Evolutionary conservation across 768 basidiomycete species (phyloP).

Genomic region (Serendipita vermifera): DNA sequence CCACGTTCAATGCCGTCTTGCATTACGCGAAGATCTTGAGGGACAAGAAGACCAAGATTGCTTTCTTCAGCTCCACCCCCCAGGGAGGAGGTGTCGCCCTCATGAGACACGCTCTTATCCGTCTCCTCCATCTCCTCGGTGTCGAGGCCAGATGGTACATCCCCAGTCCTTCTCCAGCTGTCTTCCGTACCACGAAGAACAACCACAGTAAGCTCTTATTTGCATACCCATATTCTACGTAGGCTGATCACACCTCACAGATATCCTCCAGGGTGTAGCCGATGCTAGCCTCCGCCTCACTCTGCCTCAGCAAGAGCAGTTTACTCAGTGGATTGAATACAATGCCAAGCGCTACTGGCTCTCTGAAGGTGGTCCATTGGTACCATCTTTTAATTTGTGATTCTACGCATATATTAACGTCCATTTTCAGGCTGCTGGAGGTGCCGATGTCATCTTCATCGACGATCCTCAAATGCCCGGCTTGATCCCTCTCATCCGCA

Average conservation of each 20-base stretch:
- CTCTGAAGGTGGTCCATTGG: slow-evolving; percentile 65
- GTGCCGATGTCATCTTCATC: slow-evolving; percentile 81
- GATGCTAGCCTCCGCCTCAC: slow-evolving; percentile 63
- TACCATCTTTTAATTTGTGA: neutral
- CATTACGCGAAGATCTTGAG: slow-evolving; percentile 56
- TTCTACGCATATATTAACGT: too few relatives aligned
- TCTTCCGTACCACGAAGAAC: slow-evolving; percentile 84
- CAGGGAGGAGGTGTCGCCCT: slow-evolving; percentile 96
- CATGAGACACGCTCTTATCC: slow-evolving; percentile 88
- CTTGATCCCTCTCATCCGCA: slow-evolving; percentile 83
- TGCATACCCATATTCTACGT: slow-evolving; percentile 18
- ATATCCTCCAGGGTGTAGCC: slow-evolving; percentile 72
- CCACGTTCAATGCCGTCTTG: slow-evolving; percentile 70
- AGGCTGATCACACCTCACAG: slow-evolving; percentile 16
- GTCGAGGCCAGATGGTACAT: slow-evolving; percentile 79
- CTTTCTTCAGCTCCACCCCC: slow-evolving; percentile 91
- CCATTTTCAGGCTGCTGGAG: slow-evolving; percentile 45
- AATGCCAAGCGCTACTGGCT: slow-evolving; percentile 79
- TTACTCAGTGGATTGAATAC: slow-evolving; percentile 56
- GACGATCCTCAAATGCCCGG: slow-evolving; percentile 94
- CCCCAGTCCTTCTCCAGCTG: slow-evolving; percentile 74
- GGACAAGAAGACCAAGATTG: slow-evolving; percentile 77
- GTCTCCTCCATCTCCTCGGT: slow-evolving; percentile 67
- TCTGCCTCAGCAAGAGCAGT: slow-evolving; percentile 61
- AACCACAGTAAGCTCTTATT: slow-evolving; percentile 63